Conservation (phyloP, 1,139 yeast genomes). For the Spencermartinsiella ligniputridi region DNA sequence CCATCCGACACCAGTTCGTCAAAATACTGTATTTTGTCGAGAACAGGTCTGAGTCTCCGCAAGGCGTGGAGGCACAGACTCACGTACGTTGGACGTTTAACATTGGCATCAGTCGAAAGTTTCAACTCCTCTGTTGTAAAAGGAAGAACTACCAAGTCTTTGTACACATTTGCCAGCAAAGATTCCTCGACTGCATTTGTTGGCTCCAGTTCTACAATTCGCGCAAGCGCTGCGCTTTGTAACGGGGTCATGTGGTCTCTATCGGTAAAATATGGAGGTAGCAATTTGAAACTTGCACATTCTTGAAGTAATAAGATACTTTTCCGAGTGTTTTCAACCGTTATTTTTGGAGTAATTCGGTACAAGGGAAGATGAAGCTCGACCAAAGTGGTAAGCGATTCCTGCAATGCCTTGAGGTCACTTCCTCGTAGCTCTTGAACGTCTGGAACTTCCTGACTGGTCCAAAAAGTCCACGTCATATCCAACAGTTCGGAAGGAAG, state of each 20-base stretch:
- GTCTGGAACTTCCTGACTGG: slow-evolving; percentile 37
- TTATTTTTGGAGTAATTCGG: slow-evolving; percentile 13
- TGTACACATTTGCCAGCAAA: slow-evolving; percentile 17
- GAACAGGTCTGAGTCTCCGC: slow-evolving; percentile 37
- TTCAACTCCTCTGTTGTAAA: slow-evolving; percentile 28
- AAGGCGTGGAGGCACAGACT: slow-evolving; percentile 56
- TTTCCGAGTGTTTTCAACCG: slow-evolving; percentile 16
- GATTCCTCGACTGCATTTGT: slow-evolving; percentile 13
- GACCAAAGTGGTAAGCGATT: slow-evolving; percentile 28
- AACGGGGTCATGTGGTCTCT: slow-evolving; percentile 31
- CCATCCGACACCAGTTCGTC: slow-evolving; percentile 43
- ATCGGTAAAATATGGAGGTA: slow-evolving; percentile 33
- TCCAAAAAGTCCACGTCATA: slow-evolving; percentile 61
- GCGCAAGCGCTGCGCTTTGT: slow-evolving; percentile 29
- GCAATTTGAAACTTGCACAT: slow-evolving; percentile 24
- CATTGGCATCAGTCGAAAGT: slow-evolving; percentile 18
- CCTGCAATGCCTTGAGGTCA: slow-evolving; percentile 28
- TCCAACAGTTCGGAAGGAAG: slow-evolving; percentile 39
- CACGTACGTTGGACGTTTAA: slow-evolving; percentile 62
- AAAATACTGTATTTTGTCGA: slow-evolving; percentile 36
- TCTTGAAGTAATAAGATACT: slow-evolving; percentile 20
- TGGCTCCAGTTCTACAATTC: slow-evolving; percentile 21
- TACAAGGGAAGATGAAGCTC: slow-evolving; percentile 26
- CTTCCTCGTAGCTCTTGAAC: slow-evolving; percentile 25
- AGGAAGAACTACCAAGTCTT: slow-evolving; percentile 24